phyloP scores from a whole-genome alignment of 257 asterid species.

The Asclepias syriaca region DNA sequence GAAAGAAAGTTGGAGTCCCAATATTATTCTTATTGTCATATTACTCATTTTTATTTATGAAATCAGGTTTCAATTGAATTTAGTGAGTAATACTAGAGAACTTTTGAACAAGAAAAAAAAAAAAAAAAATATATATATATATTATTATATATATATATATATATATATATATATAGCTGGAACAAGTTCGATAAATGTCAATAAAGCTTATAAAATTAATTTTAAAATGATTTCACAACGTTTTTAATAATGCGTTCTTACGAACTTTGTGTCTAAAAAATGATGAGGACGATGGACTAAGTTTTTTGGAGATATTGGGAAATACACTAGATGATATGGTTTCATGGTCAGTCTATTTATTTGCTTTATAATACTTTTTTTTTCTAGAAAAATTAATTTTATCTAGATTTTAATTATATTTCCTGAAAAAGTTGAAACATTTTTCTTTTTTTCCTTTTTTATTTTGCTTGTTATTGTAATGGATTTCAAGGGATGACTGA shows the following conservation, averaged over 20 bases:
- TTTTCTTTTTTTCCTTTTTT: background rate
- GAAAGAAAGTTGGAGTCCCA: too few relatives aligned
- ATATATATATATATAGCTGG: background rate
- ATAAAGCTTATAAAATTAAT: conserved; percentile 11
- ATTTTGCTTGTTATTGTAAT: background rate
- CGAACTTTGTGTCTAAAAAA: background rate
- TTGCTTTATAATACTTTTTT: too few relatives aligned
- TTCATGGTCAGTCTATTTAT: too few relatives aligned
- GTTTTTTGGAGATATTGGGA: background rate
- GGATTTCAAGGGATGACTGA: conserved; percentile 4
- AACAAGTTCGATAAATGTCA: background rate
- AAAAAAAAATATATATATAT: too few relatives aligned
- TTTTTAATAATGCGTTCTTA: conserved; percentile 3
- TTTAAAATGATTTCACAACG: conserved; percentile 10
- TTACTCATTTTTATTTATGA: too few relatives aligned
- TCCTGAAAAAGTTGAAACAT: too few relatives aligned
- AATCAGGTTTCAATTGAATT: background rate
- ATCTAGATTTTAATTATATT: too few relatives aligned
- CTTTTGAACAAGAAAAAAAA: background rate
- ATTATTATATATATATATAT: too few relatives aligned
- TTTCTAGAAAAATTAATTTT: too few relatives aligned
- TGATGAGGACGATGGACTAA: conserved; percentile 5
- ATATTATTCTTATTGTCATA: too few relatives aligned
- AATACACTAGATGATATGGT: too few relatives aligned
- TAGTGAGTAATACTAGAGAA: background rate